These are phyloP conservation scores for Beauveria sp. DNA, from an alignment of 2,329 filamentous ascomycete genomes.

Conservation along the genomic window DNA sequence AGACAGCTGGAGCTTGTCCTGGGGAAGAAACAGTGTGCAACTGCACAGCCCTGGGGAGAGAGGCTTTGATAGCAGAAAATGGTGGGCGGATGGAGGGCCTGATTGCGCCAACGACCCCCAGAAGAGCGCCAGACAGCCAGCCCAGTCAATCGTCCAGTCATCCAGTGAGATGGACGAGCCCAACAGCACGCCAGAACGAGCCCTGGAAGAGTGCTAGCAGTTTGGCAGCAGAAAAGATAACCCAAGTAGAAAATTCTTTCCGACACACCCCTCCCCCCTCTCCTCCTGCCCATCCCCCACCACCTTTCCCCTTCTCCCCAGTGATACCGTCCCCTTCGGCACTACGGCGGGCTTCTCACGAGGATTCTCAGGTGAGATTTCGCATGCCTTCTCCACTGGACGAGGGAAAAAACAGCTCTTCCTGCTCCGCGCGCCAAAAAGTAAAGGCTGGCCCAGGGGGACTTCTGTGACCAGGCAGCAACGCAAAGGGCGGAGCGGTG, in stretches of 20 bases:
- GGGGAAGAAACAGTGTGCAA: background rate
- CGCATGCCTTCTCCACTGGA: background rate
- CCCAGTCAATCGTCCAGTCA: background rate
- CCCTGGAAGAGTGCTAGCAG: background rate
- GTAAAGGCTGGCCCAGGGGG: background rate
- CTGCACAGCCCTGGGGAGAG: background rate
- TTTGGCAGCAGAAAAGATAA: background rate
- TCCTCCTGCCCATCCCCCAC: slow-evolving; percentile 1
- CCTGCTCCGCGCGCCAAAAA: background rate
- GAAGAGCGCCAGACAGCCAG: background rate
- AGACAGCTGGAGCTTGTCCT: background rate
- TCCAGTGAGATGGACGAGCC: background rate
- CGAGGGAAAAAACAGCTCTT: background rate
- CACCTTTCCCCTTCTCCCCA: background rate
- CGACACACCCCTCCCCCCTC: background rate
- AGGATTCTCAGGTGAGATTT: slow-evolving; percentile 11
- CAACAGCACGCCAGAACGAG: background rate
- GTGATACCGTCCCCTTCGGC: slow-evolving; percentile 4
- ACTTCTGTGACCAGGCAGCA: too few species aligned
- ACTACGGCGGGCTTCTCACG: slow-evolving; percentile 6
- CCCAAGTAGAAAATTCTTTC: background rate
- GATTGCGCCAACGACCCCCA: slow-evolving; percentile 1
- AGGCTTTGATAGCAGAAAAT: background rate
- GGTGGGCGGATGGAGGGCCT: background rate
- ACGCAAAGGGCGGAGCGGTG: slow-evolving; percentile 16